A percentile compares a stretch with the other conserved stretches of the same genome.
Conservation (phyloP, 371 early-diverging fungal species). For the Mucor ambiguus region DNA sequence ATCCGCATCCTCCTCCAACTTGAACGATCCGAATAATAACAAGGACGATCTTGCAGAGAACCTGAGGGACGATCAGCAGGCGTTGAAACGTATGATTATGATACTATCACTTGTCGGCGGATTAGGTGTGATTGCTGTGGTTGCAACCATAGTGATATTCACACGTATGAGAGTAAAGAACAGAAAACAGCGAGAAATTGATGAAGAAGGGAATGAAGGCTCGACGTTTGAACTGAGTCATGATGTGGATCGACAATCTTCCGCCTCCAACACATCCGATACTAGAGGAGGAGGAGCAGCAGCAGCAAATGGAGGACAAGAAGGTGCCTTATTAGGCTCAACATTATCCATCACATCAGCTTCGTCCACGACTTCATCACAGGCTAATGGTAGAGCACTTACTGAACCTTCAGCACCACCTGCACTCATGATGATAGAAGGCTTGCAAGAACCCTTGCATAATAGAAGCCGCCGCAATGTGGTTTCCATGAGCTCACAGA, state of each 20-base stretch:
- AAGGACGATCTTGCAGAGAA: slow-evolving; percentile 10
- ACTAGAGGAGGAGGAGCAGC: background rate
- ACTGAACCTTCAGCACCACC: slow-evolving; percentile 31
- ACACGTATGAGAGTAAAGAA: slow-evolving; percentile 22
- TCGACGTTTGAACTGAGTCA: slow-evolving; percentile 18
- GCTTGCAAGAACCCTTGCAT: background rate
- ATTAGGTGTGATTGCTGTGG: slow-evolving; percentile 34
- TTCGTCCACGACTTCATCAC: slow-evolving; percentile 1
- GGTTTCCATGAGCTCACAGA: slow-evolving; percentile 23
- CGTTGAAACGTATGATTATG: slow-evolving; percentile 28
- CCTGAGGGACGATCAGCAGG: slow-evolving; percentile 18
- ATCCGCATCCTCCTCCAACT: background rate
- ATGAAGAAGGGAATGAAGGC: slow-evolving; percentile 13
- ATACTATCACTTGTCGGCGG: slow-evolving; percentile 34
- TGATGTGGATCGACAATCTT: background rate
- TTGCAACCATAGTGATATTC: slow-evolving; percentile 29
- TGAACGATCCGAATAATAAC: background rate
- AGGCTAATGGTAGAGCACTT: slow-evolving; percentile 1
- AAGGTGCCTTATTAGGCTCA: background rate
- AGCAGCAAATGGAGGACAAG: background rate
- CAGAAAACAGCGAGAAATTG: slow-evolving; percentile 18
- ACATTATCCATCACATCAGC: background rate
- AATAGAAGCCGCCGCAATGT: slow-evolving; percentile 4
- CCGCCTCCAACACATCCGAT: background rate
- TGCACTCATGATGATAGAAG: slow-evolving; percentile 4